A percentile compares a stretch with the other conserved stretches of the same genome.
Conservation (phyloP, 2,329 filamentous ascomycete species). For the Colletotrichum gigasporum region DNA sequence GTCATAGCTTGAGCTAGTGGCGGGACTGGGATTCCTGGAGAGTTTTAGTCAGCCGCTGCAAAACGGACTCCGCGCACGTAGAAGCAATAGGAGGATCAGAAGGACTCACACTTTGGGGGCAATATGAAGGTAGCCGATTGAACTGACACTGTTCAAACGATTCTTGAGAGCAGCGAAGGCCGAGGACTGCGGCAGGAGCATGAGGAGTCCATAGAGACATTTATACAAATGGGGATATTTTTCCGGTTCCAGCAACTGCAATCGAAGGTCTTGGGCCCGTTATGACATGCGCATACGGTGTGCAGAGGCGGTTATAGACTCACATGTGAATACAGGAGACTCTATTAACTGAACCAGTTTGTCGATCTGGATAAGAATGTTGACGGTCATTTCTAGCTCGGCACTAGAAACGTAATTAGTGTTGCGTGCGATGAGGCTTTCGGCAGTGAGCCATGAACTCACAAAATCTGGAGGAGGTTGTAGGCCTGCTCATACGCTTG, state of each 20-base stretch:
- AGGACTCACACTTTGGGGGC: slow-evolving; percentile 77
- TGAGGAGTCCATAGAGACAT: slow-evolving; percentile 94
- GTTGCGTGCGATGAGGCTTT: no score
- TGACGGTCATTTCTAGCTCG: slow-evolving; percentile 98
- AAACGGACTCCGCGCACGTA: slow-evolving; percentile 41
- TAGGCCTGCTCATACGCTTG: slow-evolving; percentile 99
- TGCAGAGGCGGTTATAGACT: slow-evolving; percentile 42
- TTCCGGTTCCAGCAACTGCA: slow-evolving; percentile 95
- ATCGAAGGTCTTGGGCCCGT: slow-evolving; percentile 77
- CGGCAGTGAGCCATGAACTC: slow-evolving; percentile 41
- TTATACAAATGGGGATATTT: slow-evolving; percentile 96
- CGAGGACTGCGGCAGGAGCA: slow-evolving; percentile 97
- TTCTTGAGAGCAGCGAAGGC: slow-evolving; percentile 98
- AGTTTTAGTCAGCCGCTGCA: slow-evolving; percentile 23
- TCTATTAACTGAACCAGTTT: slow-evolving; percentile 97
- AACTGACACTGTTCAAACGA: slow-evolving; percentile 93
- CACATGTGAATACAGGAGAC: slow-evolving; percentile 97
- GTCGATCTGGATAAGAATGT: slow-evolving; percentile 98
- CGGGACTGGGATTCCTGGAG: slow-evolving; percentile 47
- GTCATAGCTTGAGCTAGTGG: slow-evolving; percentile 69
- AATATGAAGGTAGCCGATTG: slow-evolving; percentile 93
- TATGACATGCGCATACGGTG: neutral
- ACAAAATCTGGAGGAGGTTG: slow-evolving; percentile 95
- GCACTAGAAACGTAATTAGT: slow-evolving; percentile 65
- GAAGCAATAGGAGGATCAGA: slow-evolving; percentile 34